Conservation (phyloP, 768 basidiomycete genomes). For the Podaxis pistillaris region DNA sequence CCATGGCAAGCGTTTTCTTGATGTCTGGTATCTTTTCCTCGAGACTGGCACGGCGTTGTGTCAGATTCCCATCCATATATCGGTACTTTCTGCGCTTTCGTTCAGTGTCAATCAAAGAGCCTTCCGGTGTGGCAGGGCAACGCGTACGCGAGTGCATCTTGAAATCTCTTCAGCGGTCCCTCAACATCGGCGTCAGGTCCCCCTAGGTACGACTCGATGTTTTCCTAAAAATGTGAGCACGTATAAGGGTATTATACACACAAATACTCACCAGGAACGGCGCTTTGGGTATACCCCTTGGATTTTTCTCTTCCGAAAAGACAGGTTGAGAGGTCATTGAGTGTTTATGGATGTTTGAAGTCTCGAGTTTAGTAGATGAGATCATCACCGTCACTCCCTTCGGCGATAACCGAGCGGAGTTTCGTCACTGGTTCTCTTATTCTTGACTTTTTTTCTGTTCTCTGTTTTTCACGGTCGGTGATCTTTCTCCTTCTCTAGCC, state of each 20-base stretch:
- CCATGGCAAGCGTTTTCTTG: slow-evolving; percentile 87
- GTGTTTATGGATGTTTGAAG: not conserved
- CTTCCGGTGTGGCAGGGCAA: slow-evolving; percentile 15
- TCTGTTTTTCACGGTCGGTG: slow-evolving; percentile 8
- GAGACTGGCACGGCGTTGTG: slow-evolving; percentile 73
- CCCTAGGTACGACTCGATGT: slow-evolving; percentile 86
- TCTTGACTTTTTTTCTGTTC: slow-evolving; percentile 10
- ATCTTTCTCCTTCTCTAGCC: slow-evolving; percentile 5
- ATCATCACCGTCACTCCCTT: slow-evolving; percentile 8
- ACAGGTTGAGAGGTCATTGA: slow-evolving; percentile 28
- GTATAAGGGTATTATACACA: not conserved
- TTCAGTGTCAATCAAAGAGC: slow-evolving; percentile 22
- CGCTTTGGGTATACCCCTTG: slow-evolving; percentile 92
- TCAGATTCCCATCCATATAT: slow-evolving; percentile 91
- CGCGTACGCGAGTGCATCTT: slow-evolving; percentile 92
- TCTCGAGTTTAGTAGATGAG: not conserved
- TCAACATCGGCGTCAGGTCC: slow-evolving; percentile 79
- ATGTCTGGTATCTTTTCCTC: slow-evolving; percentile 98
- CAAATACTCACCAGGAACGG: slow-evolving; percentile 77
- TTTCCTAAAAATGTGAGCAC: slow-evolving; percentile 47
- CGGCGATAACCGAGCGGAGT: slow-evolving; percentile 24
- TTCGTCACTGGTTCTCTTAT: slow-evolving; percentile 3
- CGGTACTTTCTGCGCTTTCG: slow-evolving; percentile 87
- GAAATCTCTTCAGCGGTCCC: slow-evolving; percentile 72
- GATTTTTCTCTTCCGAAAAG: slow-evolving; percentile 60